Base-by-base conservation (phyloP, 495 filamentous ascomycete genomes). In the Hypoxylon lenormandii region DNA sequence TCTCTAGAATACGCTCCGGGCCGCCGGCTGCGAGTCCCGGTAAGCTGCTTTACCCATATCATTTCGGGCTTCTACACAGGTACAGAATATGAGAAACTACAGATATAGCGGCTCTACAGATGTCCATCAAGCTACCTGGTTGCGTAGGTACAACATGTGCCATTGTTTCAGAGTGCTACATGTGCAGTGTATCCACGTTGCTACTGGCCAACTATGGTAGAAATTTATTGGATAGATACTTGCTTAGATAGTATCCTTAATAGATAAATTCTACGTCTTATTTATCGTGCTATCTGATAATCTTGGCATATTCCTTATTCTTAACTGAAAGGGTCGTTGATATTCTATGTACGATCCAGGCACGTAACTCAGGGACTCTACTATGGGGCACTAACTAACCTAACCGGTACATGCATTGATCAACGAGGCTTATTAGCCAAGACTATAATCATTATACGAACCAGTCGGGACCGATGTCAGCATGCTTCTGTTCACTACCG, bases 121-220 rank as follows among this genome's bases (percentile, higher is more conserved):
- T 57, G 47, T 65, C 49, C 61, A 42, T 12, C 56, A 33, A 28
- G 8, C 23, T 56, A 42, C 51, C 23, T 60, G 10, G 37, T 57
- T 40, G 22, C 52, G 67, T n/a, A n/a, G n/a, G n/a, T 61, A 54
- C 61, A 37, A 28, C 67, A 50, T 58, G 36, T 61, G 37, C 50
- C n/a, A 26, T 30, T 51, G 56, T 66, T 51, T 53, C 51, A 66
- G 12, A 13, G 36, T 42, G 45, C 48, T 53, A 60, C 54, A 28
- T 33, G 49, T 64, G 45, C 33, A 0, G 30, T 54, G 4, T 50
- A 46, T 26, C 42, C 5, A 64, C 5, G 49, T 30, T 49, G 26
- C 46, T 49, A 57, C 45, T 50, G 21, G 51, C 36, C 55, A 21
- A 43, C 19, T 12, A 55, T n/a, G 30, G 42, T 2, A 22, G 37